These are phyloP conservation scores for Protea cynaroides DNA, from an alignment of 164 flowering plant species.

Conservation along the genomic window DNA sequence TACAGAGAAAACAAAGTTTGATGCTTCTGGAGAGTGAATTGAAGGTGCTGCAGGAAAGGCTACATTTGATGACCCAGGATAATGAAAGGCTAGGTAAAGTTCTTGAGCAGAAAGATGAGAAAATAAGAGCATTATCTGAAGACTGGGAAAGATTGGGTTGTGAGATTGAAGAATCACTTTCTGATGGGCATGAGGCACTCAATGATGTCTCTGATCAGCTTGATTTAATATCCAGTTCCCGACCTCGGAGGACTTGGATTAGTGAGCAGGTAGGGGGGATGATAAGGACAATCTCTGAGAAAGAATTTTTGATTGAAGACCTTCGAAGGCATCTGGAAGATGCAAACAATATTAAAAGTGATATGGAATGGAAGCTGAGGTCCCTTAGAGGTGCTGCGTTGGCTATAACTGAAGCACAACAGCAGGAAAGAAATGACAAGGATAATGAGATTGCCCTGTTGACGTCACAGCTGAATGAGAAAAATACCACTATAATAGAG, in stretches of 20 bases:
- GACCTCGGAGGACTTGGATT: constrained; percentile 53
- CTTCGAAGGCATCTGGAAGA: constrained; percentile 62
- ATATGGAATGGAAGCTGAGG: constrained; percentile 75
- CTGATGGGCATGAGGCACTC: constrained; percentile 56
- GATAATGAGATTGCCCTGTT: constrained; percentile 46
- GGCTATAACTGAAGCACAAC: constrained; percentile 74
- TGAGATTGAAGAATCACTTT: constrained; percentile 64
- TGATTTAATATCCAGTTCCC: constrained; percentile 43
- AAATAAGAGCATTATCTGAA: constrained; percentile 32
- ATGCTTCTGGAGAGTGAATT: constrained; percentile 35
- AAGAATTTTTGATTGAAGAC: constrained; percentile 69
- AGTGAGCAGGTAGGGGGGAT: constrained; percentile 57
- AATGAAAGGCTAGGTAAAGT: constrained; percentile 32
- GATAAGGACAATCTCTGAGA: constrained; percentile 47
- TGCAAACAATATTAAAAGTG: constrained; percentile 47
- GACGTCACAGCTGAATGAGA: constrained; percentile 39
- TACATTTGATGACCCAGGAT: constrained; percentile 30
- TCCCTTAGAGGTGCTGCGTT: constrained; percentile 83
- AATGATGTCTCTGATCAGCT: constrained; percentile 58
- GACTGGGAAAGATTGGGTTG: constrained; percentile 60
- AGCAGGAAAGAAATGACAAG: constrained; percentile 65
- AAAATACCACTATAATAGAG: constrained; percentile 26
- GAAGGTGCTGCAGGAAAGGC: constrained; percentile 37
- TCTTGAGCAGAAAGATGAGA: constrained; percentile 48
- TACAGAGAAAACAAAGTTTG: constrained; percentile 34